Evolutionary conservation across 805 yeast genomes (phyloP).

Genomic region (Wickerhamomyces mucosus): DNA sequence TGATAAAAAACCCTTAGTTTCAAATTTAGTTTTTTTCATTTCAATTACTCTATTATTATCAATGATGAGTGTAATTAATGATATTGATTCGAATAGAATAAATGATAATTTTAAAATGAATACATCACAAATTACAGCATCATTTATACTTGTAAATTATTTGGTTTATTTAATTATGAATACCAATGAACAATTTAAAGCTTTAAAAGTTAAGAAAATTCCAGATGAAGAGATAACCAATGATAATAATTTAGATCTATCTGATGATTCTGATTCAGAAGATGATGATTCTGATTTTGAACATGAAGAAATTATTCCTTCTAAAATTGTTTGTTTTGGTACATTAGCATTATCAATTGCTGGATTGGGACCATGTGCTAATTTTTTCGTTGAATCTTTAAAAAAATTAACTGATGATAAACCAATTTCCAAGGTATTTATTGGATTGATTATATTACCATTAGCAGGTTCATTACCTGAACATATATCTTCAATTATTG

Average conservation of each 20-base stretch:
- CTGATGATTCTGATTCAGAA: constrained; percentile 4
- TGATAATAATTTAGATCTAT: constrained; percentile 3
- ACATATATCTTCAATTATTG: constrained; percentile 13
- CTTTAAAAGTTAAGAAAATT: constrained; percentile 4
- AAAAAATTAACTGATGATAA: constrained; percentile 14
- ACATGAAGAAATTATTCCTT: constrained; percentile 7
- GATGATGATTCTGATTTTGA: not conserved
- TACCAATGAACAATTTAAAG: constrained; percentile 16
- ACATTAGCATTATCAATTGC: constrained; percentile 14
- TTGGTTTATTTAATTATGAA: constrained; percentile 12
- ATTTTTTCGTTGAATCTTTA: constrained; percentile 16
- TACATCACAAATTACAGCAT: constrained; percentile 14
- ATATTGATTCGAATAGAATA: constrained; percentile 8
- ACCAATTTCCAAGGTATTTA: constrained; percentile 15
- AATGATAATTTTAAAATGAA: constrained; percentile 12
- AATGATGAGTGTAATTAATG: constrained; percentile 12
- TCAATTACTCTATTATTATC: constrained; percentile 11
- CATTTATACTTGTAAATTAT: constrained; percentile 14
- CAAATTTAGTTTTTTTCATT: constrained; percentile 13
- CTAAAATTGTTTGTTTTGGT: constrained; percentile 14
- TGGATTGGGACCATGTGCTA: constrained; percentile 15
- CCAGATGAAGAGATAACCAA: constrained; percentile 2
- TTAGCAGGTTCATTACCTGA: constrained; percentile 18
- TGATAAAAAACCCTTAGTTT: constrained; percentile 10
- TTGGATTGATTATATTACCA: constrained; percentile 17